Evolutionary conservation across 371 early-diverging fungal species (phyloP).

Genomic region (Mucor plumbeus): DNA sequence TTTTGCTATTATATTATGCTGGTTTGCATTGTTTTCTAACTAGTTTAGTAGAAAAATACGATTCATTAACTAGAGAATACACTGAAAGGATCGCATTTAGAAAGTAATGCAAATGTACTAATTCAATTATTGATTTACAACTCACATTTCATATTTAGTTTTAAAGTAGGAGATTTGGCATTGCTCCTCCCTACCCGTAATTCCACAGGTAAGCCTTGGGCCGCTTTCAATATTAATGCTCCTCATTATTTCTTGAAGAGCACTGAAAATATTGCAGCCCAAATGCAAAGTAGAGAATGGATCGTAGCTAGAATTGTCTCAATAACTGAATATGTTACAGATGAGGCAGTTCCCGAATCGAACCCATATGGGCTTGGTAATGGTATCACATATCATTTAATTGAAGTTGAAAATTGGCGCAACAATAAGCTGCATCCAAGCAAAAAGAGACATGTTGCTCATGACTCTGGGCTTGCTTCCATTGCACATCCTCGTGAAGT

Average conservation of each 20-base stretch:
- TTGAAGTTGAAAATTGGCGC: constrained; percentile 63
- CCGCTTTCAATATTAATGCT: constrained; percentile 79
- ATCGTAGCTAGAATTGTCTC: constrained; percentile 70
- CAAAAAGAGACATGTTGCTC: constrained; percentile 10
- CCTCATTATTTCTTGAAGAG: constrained; percentile 77
- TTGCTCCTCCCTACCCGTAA: constrained; percentile 80
- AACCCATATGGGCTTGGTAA: constrained; percentile 72
- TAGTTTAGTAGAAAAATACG: constrained; percentile 57
- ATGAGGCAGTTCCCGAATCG: constrained; percentile 43
- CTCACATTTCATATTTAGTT: constrained; percentile 41
- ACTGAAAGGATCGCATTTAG: constrained; percentile 69
- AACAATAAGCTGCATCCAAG: constrained; percentile 2
- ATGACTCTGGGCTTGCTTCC: constrained; percentile 28
- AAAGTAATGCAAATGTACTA: constrained; percentile 43
- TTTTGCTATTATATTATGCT: not conserved
- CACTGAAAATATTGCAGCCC: constrained; percentile 46
- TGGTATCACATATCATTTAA: constrained; percentile 63
- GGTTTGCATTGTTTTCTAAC: not conserved
- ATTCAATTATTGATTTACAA: not conserved
- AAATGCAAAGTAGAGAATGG: constrained; percentile 66
- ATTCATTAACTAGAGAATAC: constrained; percentile 33
- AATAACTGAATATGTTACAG: constrained; percentile 60
- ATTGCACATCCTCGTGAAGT: not conserved
- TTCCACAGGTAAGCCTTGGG: constrained; percentile 76
- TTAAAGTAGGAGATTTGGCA: constrained; percentile 74